Conservation (phyloP, 768 basidiomycete species). For the Phanerochaete sordida region DNA sequence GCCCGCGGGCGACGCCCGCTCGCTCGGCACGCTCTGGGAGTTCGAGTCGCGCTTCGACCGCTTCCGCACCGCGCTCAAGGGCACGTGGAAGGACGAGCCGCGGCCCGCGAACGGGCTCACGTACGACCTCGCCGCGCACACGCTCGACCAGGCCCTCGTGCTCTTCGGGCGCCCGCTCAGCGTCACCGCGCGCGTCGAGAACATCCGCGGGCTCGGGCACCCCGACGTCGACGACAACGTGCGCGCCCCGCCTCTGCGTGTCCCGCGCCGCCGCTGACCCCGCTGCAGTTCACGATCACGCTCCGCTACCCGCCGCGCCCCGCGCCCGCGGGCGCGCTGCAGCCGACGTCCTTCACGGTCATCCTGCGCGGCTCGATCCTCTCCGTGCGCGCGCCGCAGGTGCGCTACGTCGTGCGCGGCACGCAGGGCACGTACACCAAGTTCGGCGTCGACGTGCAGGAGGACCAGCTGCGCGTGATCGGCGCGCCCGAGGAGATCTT, state of each 20-base stretch:
- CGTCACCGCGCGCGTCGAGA: constrained; percentile 68
- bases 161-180: constrained; percentile 73
- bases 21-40: constrained; percentile 60
- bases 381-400: constrained; percentile 61
- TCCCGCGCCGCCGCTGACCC: neutral
- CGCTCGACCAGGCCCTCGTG: constrained; percentile 72
- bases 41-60: constrained; percentile 81
- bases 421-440: constrained; percentile 72
- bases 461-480: constrained; percentile 66
- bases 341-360: constrained; percentile 56
- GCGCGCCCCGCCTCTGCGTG: constrained; percentile 16
- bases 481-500: constrained; percentile 40
- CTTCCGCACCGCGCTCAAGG: constrained; percentile 59
- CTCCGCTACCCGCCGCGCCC: constrained; percentile 36
- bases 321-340: constrained; percentile 24
- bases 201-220: constrained; percentile 62
- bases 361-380: constrained; percentile 68
- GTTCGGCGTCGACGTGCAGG: constrained; percentile 75
- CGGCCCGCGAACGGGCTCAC: constrained; percentile 60
- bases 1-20: constrained; percentile 46
- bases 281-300: constrained; percentile 45
- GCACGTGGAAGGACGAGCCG: constrained; percentile 77
- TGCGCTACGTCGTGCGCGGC: constrained; percentile 71
- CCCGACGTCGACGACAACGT: constrained; percentile 67
- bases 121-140: constrained; percentile 78